These are phyloP conservation scores for Rubroboletus pulcherrimus DNA, from an alignment of 768 basidiomycete genomes.

Conservation along the genomic window DNA sequence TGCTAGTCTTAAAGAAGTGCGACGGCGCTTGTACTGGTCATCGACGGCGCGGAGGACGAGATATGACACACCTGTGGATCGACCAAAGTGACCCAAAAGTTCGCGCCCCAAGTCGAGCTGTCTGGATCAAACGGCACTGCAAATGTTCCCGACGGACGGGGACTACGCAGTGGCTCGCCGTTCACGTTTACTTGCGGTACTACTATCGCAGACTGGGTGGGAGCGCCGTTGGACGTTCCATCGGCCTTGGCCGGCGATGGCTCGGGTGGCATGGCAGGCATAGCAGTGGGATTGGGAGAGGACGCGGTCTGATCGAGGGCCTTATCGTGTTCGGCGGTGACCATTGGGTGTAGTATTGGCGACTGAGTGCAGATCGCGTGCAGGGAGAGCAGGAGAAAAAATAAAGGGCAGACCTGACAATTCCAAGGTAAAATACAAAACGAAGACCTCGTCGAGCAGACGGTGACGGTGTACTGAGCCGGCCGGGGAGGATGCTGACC, in stretches of 20 bases:
- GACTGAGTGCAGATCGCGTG: slow-evolving; percentile 9
- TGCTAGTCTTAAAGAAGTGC: slow-evolving; percentile 40
- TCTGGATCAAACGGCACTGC: slow-evolving; percentile 22
- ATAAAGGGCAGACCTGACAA: neutral
- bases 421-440: slow-evolving; percentile 23
- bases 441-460: slow-evolving; percentile 5
- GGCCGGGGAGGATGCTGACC: slow-evolving; percentile 7
- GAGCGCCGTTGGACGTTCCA: slow-evolving; percentile 8
- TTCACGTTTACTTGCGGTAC: slow-evolving; percentile 36
- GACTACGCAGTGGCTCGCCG: slow-evolving; percentile 31
- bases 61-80: slow-evolving; percentile 74
- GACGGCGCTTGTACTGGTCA: slow-evolving; percentile 6
- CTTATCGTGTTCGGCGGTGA: slow-evolving; percentile 25
- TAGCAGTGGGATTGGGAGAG: slow-evolving; percentile 2
- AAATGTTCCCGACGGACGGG: slow-evolving; percentile 30
- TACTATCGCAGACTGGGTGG: slow-evolving; percentile 14
- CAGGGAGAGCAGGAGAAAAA: neutral
- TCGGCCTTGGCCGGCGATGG: slow-evolving; percentile 7
- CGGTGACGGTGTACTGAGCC: slow-evolving; percentile 10
- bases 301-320: slow-evolving; percentile 20
- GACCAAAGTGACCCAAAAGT: slow-evolving; percentile 92
- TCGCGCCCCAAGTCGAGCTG: slow-evolving; percentile 73
- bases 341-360: slow-evolving; percentile 18
- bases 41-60: slow-evolving; percentile 6
- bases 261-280: slow-evolving; percentile 1